Base-by-base conservation (phyloP, 1,284 basidiomycete genomes). In the Rhizoctonia solani region DNA sequence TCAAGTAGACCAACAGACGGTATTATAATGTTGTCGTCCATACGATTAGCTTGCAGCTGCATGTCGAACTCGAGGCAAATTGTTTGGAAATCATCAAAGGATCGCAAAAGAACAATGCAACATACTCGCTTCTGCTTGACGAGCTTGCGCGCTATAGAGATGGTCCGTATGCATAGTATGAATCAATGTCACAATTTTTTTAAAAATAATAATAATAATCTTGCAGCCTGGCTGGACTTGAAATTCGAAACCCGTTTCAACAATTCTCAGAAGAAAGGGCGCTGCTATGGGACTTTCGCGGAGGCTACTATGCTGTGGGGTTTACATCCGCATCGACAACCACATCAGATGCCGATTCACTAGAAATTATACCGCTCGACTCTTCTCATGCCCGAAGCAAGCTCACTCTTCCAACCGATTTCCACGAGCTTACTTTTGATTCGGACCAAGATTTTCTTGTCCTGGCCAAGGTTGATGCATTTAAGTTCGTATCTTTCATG, bases 61-160 rank as follows among this genome's bases (percentile, higher is more conserved):
- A 52, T 13, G 29, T 63, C 30, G 46, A 52, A n/a, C 59, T 63
- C 34, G 47, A 63, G 42, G 46, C 47, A 5, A 63, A 29, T 32
- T 46, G 59, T 3, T 34, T 63, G 2, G 29, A 63, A 19, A 30
- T 63, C 14, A n/a, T 23, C 23, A n/a, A 37, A 5, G 19, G 37
- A 27, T 1, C 30, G 23, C 21, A 32, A 14, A 21, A 6, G 8
- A n/a, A 9, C 4, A 8, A 8, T 1, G 2, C 1, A 1, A 23
- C 34, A 9, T 34, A 32, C 16, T 8, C 37, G 37, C 8, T 16
- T 8, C 8, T 39, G 8, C 16, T 39, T 8, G 16, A 39, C 37
- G 37, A 39, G 16, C 37, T 39, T 39, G 9, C 9, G 16, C 37
- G 16, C 8, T 39, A 39, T 16, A 8, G 16, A 16, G 37, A 39